Base-by-base conservation (phyloP, 148 eudicot genomes). In the Dysphania ambrosioides region DNA sequence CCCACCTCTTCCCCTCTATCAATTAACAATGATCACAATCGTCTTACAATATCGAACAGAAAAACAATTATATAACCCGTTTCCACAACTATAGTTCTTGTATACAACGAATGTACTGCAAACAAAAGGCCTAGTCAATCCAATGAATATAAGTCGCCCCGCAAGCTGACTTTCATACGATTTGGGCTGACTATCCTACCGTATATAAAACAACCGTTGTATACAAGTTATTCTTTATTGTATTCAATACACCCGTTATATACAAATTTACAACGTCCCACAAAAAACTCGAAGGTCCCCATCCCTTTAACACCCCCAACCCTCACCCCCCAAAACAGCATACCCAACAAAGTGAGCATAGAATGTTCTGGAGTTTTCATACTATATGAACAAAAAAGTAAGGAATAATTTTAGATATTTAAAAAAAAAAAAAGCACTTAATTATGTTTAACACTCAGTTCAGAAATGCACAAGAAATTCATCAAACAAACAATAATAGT, bases 391-490 rank as follows among this genome's bases (percentile, higher is more conserved):
- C 53, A 47, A 15, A 47, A 47, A 47, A 47, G 53, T 15, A 47
- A 47, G 53, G 53, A 11, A 47, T 47, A 47, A 47, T 47, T 13
- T 3, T 13, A 16, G 13, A 0, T 11, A 13, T 12, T 18, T 12
- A 47, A 47, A 47, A 2, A 47, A 8, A 11, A 47, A 3, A 47
- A 47, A 47, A 2, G 12, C 9, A 42, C 13, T 0, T 15, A 19
- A 47, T 47, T 68, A 26, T 68, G 27, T 44, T 38, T 27, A 6
- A 42, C 56, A 75, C 66, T 40, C 10, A 66, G 40, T 65, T 71
- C 31, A 75, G 29, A 56, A 61, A 75, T 63, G 67, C 72, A 80
- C 58, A 44, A 32, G 3, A 34, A 80, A 59, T 38, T 36, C 30
- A 70, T 24, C 63, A 71, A 71, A n/a, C 57, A 63, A 64, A 62